A percentile compares a stretch with the other conserved stretches of the same genome.
phyloP scores from a whole-genome alignment of 768 basidiomycete species.

The Antrodiella citrinella region DNA sequence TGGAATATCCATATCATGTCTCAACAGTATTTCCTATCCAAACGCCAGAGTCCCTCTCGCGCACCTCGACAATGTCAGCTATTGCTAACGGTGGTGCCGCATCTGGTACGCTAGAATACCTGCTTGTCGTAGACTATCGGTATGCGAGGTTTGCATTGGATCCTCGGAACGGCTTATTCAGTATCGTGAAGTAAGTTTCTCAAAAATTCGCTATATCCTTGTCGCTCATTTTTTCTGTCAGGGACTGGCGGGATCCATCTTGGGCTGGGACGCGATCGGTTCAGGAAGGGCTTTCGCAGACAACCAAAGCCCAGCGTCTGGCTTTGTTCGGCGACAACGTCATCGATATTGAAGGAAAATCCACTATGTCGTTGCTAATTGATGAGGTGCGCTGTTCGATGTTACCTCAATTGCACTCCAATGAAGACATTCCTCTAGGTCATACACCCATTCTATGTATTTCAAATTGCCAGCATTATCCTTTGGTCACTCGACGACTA shows the following conservation, averaged over 20 bases:
- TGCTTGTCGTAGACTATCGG: conserved; percentile 82
- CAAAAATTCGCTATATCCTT: no score
- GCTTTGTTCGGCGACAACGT: conserved; percentile 77
- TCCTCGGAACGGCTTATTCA: conserved; percentile 73
- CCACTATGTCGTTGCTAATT: conserved; percentile 64
- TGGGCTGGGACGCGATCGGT: conserved; percentile 61
- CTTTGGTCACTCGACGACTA: conserved; percentile 96
- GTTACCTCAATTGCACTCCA: neutral
- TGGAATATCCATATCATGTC: conserved; percentile 71
- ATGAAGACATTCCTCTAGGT: conserved; percentile 38
- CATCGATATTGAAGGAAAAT: conserved; percentile 88
- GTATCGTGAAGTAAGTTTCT: conserved; percentile 60
- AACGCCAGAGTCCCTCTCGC: conserved; percentile 11
- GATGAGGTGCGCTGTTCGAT: conserved; percentile 61
- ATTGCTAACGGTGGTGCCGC: conserved; percentile 25
- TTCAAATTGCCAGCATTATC: conserved; percentile 91
- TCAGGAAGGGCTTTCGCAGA: conserved; percentile 52
- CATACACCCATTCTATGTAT: conserved; percentile 97
- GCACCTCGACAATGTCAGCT: conserved; percentile 7
- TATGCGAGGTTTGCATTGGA: conserved; percentile 89
- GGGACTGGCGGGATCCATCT: conserved; percentile 83
- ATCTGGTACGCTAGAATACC: conserved; percentile 34
- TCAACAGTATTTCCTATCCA: conserved; percentile 65
- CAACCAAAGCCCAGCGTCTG: conserved; percentile 53
- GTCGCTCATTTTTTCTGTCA: conserved; percentile 28